Conservation (phyloP, 805 yeast species). For the Lipomyces yamadae region DNA sequence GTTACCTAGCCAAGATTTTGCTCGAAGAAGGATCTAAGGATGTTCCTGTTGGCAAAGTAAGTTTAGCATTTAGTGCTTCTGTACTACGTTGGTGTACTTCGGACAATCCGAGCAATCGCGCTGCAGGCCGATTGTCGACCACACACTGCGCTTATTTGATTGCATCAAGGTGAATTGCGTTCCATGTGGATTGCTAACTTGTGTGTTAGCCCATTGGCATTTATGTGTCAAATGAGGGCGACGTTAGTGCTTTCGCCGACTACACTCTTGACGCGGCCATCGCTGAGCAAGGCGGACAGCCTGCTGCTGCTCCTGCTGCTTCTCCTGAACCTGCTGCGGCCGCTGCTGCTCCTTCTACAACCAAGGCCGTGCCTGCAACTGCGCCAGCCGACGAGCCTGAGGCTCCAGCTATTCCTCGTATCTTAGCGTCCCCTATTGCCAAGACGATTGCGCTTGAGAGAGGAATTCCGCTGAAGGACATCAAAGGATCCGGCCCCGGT, state of each 20-base stretch:
- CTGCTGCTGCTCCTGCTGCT: constrained; percentile 51
- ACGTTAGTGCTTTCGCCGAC: constrained; percentile 84
- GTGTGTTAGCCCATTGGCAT: constrained; percentile 79
- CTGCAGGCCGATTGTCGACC: too few species aligned
- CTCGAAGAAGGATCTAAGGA: constrained; percentile 86
- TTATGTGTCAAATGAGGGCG: constrained; percentile 83
- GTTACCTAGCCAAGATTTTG: constrained; percentile 84
- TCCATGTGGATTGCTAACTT: constrained; percentile 2
- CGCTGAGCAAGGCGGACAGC: constrained; percentile 39
- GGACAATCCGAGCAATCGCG: too few species aligned
- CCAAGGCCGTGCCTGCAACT: constrained; percentile 42
- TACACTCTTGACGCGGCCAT: constrained; percentile 81
- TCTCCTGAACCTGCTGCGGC: constrained; percentile 43
- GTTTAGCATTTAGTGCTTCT: neutral
- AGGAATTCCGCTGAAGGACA: constrained; percentile 82
- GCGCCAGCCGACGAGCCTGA: constrained; percentile 44
- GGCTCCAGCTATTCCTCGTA: constrained; percentile 58
- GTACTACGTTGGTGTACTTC: too few species aligned
- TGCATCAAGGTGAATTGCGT: neutral
- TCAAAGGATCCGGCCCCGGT: constrained; percentile 91
- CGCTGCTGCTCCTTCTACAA: constrained; percentile 46
- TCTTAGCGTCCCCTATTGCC: constrained; percentile 94
- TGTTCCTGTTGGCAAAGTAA: constrained; percentile 76
- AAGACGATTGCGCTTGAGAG: constrained; percentile 89
- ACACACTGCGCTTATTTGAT: too few species aligned